Conservation (phyloP, 306 rosid genomes). For the Dicorynia guianensis region DNA sequence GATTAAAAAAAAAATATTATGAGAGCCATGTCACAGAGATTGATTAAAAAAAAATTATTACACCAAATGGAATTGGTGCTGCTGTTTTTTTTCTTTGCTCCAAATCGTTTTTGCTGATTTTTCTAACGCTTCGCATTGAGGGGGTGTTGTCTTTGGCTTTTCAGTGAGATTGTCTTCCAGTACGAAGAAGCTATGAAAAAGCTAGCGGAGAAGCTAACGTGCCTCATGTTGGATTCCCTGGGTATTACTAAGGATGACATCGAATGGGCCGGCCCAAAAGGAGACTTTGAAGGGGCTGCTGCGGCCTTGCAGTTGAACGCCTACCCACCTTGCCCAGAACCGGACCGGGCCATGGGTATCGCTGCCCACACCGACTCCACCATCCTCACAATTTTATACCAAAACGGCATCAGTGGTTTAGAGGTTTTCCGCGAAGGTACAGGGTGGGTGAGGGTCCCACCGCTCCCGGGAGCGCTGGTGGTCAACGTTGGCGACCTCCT, state of each 20-base stretch:
- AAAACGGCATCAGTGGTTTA: slow-evolving; percentile 62
- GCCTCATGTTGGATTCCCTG: slow-evolving; percentile 65
- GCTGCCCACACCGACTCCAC: slow-evolving; percentile 87
- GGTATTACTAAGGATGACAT: slow-evolving; percentile 63
- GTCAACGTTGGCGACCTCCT: slow-evolving; percentile 72
- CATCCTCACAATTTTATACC: slow-evolving; percentile 71
- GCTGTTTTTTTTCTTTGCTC: slow-evolving; percentile 37
- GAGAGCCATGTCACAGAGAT: no score
- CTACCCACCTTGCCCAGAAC: slow-evolving; percentile 87
- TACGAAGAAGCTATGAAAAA: slow-evolving; percentile 63
- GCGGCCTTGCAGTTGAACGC: slow-evolving; percentile 74
- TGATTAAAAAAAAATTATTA: slow-evolving; percentile 17
- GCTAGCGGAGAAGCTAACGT: slow-evolving; percentile 66
- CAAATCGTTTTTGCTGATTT: slow-evolving; percentile 8
- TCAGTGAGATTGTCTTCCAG: slow-evolving; percentile 55
- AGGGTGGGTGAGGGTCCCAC: slow-evolving; percentile 77
- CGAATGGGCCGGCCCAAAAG: slow-evolving; percentile 69
- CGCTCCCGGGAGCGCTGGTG: slow-evolving; percentile 55
- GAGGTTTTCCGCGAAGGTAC: slow-evolving; percentile 62
- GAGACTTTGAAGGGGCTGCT: slow-evolving; percentile 44
- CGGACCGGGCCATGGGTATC: slow-evolving; percentile 86
- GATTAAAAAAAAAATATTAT: no score
- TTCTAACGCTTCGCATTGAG: neutral
- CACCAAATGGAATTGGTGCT: no score
- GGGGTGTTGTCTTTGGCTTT: neutral